Base-by-base conservation (phyloP, 306 rosid species). In the Oemleria cerasiformis region DNA sequence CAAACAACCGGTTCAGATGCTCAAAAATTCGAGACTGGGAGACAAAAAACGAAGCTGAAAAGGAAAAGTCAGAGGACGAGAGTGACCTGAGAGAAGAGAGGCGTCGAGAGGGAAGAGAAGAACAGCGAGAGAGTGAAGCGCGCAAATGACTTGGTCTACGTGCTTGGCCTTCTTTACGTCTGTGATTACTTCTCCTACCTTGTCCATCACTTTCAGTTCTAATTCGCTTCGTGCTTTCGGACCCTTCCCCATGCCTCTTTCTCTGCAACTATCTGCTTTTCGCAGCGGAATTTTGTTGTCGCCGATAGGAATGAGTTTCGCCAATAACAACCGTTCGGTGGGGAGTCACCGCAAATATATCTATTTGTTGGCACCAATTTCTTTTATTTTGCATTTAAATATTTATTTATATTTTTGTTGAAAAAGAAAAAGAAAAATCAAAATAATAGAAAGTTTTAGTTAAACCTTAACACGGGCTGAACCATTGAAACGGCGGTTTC, bases 61-160 rank as follows among this genome's bases (percentile, higher is more conserved):
- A 19, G 17, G 51, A 67, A 55, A 38, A 56, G 23, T 0, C 11
- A 5, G 17, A 45, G 65, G 16, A 59, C 25, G 45, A 16, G 65
- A 34, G 44, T 44, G 75, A 92, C 97, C 98, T 83, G 87, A 65
- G 82, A 89, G 68, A 47, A 80, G 84, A 54, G 92, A 86, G 17
- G 92, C 36, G 49, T 91, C 87, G 17, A 85, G 48, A 58, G 95
- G 95, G 73, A 89, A 94, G 75, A 91, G 90, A 77, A 82, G 84
- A 16, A 80, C 4, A 25, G 90, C 95, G 68, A 94, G 65, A 58
- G 96, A 87, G 72, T 89, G 88, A 83, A 94, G 90, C 0, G 92
- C 80, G 63, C 77, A 80, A 63, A 94, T 78, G 65, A 94, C 92
- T 77, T 91, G 80, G 88, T 94, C 96, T 42, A 88, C 90, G 42